Percentiles rank a stretch among this genome's conserved stretches.
Evolutionary conservation across 2,329 filamentous ascomycete species (phyloP).

Genomic region (Cladosporium sphaerospermum): DNA sequence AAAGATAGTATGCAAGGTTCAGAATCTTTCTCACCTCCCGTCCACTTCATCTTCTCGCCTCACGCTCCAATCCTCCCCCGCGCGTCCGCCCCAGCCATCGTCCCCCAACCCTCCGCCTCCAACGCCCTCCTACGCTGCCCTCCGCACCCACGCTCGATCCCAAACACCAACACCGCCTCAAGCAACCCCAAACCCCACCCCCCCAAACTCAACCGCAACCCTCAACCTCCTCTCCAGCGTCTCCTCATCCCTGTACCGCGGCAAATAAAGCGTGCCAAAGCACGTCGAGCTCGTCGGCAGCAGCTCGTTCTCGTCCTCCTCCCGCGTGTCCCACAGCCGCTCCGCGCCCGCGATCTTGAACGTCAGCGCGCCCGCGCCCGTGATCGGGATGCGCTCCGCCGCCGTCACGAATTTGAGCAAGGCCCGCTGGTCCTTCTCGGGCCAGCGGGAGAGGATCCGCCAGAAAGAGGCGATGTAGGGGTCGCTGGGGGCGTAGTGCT

Average conservation of each 20-base stretch:
- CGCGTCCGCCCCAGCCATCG: too few relatives aligned
- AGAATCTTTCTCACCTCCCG: too few relatives aligned
- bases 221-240: slow-evolving; percentile 67
- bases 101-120: too few relatives aligned
- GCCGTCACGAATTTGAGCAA: slow-evolving; percentile 94
- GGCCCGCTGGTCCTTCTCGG: slow-evolving; percentile 63
- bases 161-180: slow-evolving; percentile 12
- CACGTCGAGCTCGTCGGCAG: slow-evolving; percentile 77
- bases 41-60: too few relatives aligned
- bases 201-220: slow-evolving; percentile 82
- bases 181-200: slow-evolving; percentile 64
- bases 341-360: not conserved
- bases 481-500: slow-evolving; percentile 68
- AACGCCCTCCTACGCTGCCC: too few relatives aligned
- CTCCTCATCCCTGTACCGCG: slow-evolving; percentile 68
- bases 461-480: slow-evolving; percentile 74
- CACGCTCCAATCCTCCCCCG: too few relatives aligned
- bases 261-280: slow-evolving; percentile 80
- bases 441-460: slow-evolving; percentile 65
- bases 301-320: not conserved
- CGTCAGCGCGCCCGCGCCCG: slow-evolving; percentile 47
- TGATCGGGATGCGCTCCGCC: slow-evolving; percentile 81
- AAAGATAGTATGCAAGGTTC: too few relatives aligned
- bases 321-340: not conserved
- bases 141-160: too few relatives aligned